Base-by-base conservation (phyloP, 2,329 filamentous ascomycete genomes). In the Hysterium pulicare region DNA sequence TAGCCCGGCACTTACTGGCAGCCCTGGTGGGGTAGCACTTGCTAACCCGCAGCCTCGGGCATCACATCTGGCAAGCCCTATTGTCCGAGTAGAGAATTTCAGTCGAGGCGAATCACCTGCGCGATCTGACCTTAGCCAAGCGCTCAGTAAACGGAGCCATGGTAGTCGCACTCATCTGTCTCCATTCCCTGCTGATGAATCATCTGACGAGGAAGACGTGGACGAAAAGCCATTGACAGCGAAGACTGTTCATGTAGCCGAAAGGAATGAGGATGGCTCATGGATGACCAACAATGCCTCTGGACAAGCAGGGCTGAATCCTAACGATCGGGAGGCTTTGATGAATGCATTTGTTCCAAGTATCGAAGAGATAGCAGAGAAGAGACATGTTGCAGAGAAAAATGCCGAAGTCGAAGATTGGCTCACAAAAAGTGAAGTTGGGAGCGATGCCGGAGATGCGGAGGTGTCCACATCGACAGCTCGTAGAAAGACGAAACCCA, bases 381-480 rank as follows among this genome's bases (percentile, higher is more conserved):
- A 71, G 44, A 69, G 72, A 38, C 62, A 71, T 24, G 61, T 70
- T 23, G 67, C 71, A 3, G 72, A 78, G 38, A 78, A 73, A 51
- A 77, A 78, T 44, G 65, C 69, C 7, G 74, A 78, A 40, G 77
- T 81, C 24, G 67, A 70, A 39, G 64, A 70, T 17, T 81, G 78
- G 78, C 68, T 78, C 3, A 70, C 62, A 11, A 67, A 62, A 40
- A 70, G 62, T 42, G 64, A 69, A 42, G 68, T 70, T 10, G 71
- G 71, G n/a, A 76, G 71, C 48, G 71, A 71, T 32, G 70, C 68
- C 13, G 71, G 66, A 33, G 72, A 71, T 40, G 47, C 5, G 13
- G 67, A 64, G 40, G 38, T 22, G 37, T 54, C 34, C 55, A 55
- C 19, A 53, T 48, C 26, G 57, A n/a, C n/a, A n/a, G 54, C 46